A percentile compares a stretch with the other conserved stretches of the same genome.
These are phyloP conservation scores for Novymonas esmeraldas DNA, from an alignment of 208 protist genomes.

Conservation along the genomic window DNA sequence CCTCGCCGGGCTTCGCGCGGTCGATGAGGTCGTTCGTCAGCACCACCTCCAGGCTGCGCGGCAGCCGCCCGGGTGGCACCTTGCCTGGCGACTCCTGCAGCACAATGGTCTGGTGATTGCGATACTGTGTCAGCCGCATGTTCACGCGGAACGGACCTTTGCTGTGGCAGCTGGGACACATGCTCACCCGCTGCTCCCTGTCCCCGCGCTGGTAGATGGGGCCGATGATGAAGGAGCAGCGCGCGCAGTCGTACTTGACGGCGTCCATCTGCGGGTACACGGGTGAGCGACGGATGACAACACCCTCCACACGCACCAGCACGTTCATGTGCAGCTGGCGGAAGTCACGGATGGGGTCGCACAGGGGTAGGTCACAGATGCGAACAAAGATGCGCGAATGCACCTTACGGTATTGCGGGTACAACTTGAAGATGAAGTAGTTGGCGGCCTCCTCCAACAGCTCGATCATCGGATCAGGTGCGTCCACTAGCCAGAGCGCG, in stretches of 20 bases:
- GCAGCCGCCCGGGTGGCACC: slow-evolving; percentile 98
- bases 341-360: slow-evolving; percentile 97
- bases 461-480: slow-evolving; percentile 96
- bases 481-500: slow-evolving; percentile 97
- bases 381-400: slow-evolving; percentile 95
- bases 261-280: slow-evolving; percentile 98
- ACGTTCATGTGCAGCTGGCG: slow-evolving; percentile 98
- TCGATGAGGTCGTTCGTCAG: slow-evolving; percentile 99
- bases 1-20: slow-evolving; percentile 97
- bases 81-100: slow-evolving; percentile 99
- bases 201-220: slow-evolving; percentile 92
- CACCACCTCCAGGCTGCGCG: slow-evolving; percentile 98
- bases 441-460: slow-evolving; percentile 97
- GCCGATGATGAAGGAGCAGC: slow-evolving; percentile 94
- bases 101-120: slow-evolving; percentile 99
- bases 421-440: slow-evolving; percentile 90
- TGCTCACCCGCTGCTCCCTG: slow-evolving; percentile 84
- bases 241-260: slow-evolving; percentile 97
- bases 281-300: slow-evolving; percentile 97
- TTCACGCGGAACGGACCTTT: slow-evolving; percentile 97
- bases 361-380: slow-evolving; percentile 96
- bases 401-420: slow-evolving; percentile 95
- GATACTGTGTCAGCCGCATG: slow-evolving; percentile 97
- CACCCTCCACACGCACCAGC: slow-evolving; percentile 97
- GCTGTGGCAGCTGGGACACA: slow-evolving; percentile 93